Base-by-base conservation (phyloP, 78 protist genomes). In the Cyanophora paradoxa region DNA sequence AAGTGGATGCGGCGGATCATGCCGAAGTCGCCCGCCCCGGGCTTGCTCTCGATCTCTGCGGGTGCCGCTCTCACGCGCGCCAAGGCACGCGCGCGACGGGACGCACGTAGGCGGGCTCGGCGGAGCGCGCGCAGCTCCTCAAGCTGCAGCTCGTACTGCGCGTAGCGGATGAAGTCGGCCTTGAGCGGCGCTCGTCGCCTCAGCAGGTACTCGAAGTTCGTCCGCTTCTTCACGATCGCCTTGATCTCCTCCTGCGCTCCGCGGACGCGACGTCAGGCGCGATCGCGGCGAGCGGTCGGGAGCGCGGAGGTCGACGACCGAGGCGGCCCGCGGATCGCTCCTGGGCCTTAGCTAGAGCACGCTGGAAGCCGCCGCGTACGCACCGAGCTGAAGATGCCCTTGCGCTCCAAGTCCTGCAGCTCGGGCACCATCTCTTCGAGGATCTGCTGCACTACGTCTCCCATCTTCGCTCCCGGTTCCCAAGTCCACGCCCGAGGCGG, bases 391-490 rank as follows among this genome's bases (percentile, higher is more conserved):
- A 68, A 66, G 28, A 81, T 36, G 66, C 65, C 73, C 33, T 34
- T 37, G 30, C 40, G 57, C 31, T 20, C 40, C 28, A 61, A 16
- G 26, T 73, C 80, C 22, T 81, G 67, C 67, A 81, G 72, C 75
- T 74, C 79, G 28, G 75, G 74, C 30, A 81, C 66, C 85, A 74
- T 73, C 72, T 42, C 44, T 72, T 81, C 85, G 73, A 81, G 69
- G 66, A 40, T 33, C 48, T 11, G 14, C 22, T 76, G 79, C 40
- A 81, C 85, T 16, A 50, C 71, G 13, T 81, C 85, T 24, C 81
- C 85, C 85, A 81, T 81, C n/a, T n/a, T n/a, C n/a, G n/a, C n/a
- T n/a, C n/a, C 22, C 6, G 50, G 71, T 30, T 40, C 30, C 4
- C 68, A 40, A 30, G 68, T 24, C 6, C 3, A 10, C 22, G 68